Conservation (phyloP, 139 green algal species). For the Dunaliella sp. region DNA sequence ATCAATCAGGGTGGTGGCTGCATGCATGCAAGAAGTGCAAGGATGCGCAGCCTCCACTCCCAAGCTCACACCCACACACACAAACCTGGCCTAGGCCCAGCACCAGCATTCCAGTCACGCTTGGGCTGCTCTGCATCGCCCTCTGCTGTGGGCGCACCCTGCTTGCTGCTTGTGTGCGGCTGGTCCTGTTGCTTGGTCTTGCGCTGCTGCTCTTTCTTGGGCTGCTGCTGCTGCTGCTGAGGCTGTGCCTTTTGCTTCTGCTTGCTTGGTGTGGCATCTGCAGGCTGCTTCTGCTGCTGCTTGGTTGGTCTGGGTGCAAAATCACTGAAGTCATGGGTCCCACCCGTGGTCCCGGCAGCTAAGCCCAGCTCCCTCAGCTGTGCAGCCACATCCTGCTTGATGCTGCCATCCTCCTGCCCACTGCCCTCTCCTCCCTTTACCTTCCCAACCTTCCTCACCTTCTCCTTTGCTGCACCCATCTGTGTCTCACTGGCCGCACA, state of each 20-base stretch:
- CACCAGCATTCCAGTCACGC: constrained; percentile 57
- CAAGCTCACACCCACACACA: background rate
- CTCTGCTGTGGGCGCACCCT: background rate
- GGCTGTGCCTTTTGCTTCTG: background rate
- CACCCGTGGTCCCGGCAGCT: constrained; percentile 5
- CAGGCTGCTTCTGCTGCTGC: constrained; percentile 9
- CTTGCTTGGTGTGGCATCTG: background rate
- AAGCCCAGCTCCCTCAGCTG: constrained; percentile 63
- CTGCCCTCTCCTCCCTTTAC: no score
- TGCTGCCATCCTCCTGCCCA: constrained; percentile 17
- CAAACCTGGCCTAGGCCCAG: constrained; percentile 56
- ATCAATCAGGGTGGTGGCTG: background rate
- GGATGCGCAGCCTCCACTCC: background rate
- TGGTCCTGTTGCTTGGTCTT: constrained; percentile 14
- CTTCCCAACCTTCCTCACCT: no score
- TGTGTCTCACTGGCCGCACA: no score
- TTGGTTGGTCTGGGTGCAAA: constrained; percentile 50
- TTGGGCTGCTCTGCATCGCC: constrained; percentile 12
- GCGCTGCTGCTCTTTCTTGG: background rate
- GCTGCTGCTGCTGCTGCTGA: constrained; percentile 1
- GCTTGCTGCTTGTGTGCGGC: background rate
- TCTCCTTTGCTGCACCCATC: no score
- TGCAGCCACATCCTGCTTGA: constrained; percentile 53
- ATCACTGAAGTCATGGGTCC: constrained; percentile 64
- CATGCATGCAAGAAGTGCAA: background rate